phyloP scores from a whole-genome alignment of 345 rosid species.

The Carallia brachiata region DNA sequence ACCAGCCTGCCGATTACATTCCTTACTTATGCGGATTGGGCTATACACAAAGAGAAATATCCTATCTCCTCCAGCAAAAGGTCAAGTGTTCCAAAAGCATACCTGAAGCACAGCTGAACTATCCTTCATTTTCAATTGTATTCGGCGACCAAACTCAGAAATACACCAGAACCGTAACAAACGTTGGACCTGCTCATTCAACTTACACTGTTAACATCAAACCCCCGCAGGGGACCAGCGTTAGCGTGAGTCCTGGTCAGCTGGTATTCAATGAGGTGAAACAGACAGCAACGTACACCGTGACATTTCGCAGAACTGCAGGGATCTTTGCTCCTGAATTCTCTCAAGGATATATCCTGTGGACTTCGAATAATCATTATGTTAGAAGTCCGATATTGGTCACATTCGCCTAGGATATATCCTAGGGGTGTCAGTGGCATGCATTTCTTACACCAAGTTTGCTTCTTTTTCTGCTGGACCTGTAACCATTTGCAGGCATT shows the following conservation, averaged over 20 bases:
- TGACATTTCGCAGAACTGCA: no score
- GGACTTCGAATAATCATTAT: no score
- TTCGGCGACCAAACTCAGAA: background rate
- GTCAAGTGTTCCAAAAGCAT: background rate
- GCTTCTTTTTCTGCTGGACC: no score
- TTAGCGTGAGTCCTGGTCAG: background rate
- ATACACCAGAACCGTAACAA: background rate
- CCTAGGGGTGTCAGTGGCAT: no score
- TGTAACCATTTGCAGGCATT: no score
- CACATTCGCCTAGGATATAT: no score
- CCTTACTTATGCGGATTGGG: background rate
- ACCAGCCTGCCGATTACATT: background rate
- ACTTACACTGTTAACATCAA: background rate
- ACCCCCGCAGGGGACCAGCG: background rate
- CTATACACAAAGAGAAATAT: background rate
- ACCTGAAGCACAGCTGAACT: background rate
- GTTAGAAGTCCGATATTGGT: no score
- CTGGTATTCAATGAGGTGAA: no score
- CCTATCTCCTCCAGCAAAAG: background rate
- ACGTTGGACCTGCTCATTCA: background rate
- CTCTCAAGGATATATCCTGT: no score
- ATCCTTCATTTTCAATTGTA: background rate
- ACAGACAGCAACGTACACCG: no score
- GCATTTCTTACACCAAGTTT: no score
- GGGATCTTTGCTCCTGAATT: no score